Base-by-base conservation (phyloP, 306 rosid species). In the Prunus mume region DNA sequence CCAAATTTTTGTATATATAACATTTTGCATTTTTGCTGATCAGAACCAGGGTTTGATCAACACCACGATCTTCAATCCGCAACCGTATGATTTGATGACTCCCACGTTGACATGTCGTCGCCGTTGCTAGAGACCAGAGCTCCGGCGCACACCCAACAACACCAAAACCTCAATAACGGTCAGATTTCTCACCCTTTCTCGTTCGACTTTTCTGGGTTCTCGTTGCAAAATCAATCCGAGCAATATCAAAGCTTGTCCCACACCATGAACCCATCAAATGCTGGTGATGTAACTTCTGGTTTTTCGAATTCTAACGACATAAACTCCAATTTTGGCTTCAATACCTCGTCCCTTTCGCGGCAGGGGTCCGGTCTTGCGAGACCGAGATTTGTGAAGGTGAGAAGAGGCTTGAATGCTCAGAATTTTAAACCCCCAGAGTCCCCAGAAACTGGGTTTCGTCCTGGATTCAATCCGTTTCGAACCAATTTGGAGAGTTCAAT, bases 351-450 rank as follows among this genome's bases (percentile, higher is more conserved):
- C 19, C 73, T 55, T 68, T 73, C 84, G 13, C 86, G 88, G 75
- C 78, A 85, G 65, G 83, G 75, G 65, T 80, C 89, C 14, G 90
- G 89, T 61, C 79, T 81, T 18, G 61, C 91, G 24, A 88, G 80
- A 83, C 98, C 98, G 18, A 79, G 97, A 80, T 45, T 90, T 52
- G 51, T 71, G 19, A 96, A 96, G 86, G 78, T 86, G 57, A 87
- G 93, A 6, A 89, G 74, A 78, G 91, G 86, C 34, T 58, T 72
- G 74, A 86, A 64, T 78, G 83, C 89, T 20, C 93, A 76, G 82
- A 76, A 73, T 69, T 67, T 75, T 71, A 73, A 80, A 73, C 77
- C 90, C 25, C 54, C 74, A 28, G 71, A 41, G 20, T 68, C 71
- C 56, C 75, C 80, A 9, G 88, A 84, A 58, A 28, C 58, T 57